A percentile compares a stretch with the other conserved stretches of the same genome.
Conservation (phyloP, 139 green algal species). For the Bryopsis sp. region DNA sequence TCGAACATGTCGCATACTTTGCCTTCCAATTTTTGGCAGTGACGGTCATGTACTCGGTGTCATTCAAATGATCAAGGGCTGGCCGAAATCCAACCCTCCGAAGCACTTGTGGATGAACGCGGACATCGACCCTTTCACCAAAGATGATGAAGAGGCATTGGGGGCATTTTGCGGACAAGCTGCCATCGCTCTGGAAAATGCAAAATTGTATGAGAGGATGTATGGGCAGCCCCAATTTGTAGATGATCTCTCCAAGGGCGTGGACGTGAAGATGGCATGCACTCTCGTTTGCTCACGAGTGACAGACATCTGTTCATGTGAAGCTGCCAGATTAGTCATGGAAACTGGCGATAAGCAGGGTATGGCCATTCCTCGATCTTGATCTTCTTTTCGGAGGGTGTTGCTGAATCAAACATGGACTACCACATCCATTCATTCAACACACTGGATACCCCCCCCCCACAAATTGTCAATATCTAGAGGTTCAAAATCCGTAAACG, state of each 20-base stretch:
- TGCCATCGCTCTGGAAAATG: background rate
- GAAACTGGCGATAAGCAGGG: background rate
- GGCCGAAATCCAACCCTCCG: background rate
- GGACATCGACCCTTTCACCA: background rate
- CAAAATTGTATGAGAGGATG: background rate
- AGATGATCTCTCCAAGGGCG: background rate
- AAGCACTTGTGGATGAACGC: background rate
- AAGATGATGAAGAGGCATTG: background rate
- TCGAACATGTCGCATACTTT: background rate
- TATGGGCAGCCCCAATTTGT: background rate
- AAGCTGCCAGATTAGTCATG: background rate
- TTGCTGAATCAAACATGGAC: no score
- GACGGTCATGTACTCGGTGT: background rate
- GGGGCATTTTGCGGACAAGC: background rate
- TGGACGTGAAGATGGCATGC: background rate
- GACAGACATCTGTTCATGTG: background rate
- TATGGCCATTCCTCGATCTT: no score
- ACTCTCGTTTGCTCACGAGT: background rate
- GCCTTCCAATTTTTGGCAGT: background rate
- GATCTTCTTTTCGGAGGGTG: no score
- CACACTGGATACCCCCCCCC: no score
- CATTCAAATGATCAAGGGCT: conserved; percentile 2
- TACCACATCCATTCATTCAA: no score
- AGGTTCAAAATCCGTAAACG: no score
- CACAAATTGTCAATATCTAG: no score